A percentile compares a stretch with the other conserved stretches of the same genome.
Conservation (phyloP, 352 stramenopile genomes). For the Salisapilia sapeloensis region DNA sequence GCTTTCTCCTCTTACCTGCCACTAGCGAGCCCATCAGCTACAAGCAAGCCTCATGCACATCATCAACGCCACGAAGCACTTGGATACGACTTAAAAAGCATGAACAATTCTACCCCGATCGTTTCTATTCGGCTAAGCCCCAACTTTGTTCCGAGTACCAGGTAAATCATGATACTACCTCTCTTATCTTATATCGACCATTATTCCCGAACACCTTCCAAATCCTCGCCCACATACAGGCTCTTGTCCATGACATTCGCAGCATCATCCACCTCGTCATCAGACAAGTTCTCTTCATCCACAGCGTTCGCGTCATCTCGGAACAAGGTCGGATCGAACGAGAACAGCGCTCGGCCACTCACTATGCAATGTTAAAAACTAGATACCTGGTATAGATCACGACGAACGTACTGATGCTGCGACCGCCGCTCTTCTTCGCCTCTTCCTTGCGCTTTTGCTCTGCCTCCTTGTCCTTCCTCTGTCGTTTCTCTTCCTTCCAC, state of each 20-base stretch:
- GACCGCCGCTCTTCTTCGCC: slow-evolving; percentile 70
- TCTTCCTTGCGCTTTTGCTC: slow-evolving; percentile 73
- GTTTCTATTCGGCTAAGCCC: too few relatives aligned
- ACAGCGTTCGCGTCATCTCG: slow-evolving; percentile 80
- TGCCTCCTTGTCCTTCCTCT: slow-evolving; percentile 61
- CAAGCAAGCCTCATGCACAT: too few relatives aligned
- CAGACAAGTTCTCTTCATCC: slow-evolving; percentile 67
- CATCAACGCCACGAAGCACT: too few relatives aligned
- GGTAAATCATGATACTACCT: too few relatives aligned
- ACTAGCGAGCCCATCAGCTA: too few relatives aligned
- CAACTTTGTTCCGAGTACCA: too few relatives aligned
- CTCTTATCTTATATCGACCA: too few relatives aligned
- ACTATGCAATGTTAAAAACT: slow-evolving; percentile 17
- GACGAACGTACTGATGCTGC: slow-evolving; percentile 59
- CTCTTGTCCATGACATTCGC: slow-evolving; percentile 71
- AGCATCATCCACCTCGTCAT: slow-evolving; percentile 35
- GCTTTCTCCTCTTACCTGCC: too few relatives aligned
- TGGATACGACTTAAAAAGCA: too few relatives aligned
- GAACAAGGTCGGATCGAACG: slow-evolving; percentile 83
- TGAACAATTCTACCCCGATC: too few relatives aligned
- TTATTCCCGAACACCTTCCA: too few relatives aligned
- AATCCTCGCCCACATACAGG: too few relatives aligned
- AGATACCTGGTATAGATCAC: slow-evolving; percentile 1
- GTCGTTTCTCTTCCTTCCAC: slow-evolving; percentile 79
- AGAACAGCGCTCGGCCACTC: slow-evolving; percentile 84